These are phyloP conservation scores for Tylopilus plumbeoviolaceoides DNA, from an alignment of 768 basidiomycete genomes.

Conservation along the genomic window DNA sequence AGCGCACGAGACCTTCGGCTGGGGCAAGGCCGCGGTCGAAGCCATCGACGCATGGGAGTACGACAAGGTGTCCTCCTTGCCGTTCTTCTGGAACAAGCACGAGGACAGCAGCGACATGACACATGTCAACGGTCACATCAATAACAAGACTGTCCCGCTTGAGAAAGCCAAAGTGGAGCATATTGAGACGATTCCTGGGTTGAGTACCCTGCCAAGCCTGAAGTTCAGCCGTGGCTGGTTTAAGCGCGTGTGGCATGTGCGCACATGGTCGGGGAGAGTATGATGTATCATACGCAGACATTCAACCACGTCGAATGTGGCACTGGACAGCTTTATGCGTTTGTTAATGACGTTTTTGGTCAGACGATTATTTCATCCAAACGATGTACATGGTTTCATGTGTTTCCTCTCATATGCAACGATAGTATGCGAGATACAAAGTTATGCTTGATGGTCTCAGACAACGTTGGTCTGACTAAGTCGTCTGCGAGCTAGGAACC, in stretches of 20 bases:
- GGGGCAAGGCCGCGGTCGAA: constrained; percentile 67
- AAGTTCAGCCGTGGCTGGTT: constrained; percentile 28
- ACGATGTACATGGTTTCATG: neutral
- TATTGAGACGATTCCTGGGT: constrained; percentile 19
- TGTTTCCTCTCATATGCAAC: neutral
- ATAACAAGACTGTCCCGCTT: neutral
- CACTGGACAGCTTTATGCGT: neutral
- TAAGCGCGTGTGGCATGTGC: constrained; percentile 33
- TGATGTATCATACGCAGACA: constrained; percentile 7
- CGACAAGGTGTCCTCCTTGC: constrained; percentile 25
- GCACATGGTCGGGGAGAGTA: constrained; percentile 19
- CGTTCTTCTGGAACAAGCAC: constrained; percentile 51
- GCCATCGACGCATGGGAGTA: constrained; percentile 61
- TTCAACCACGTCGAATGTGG: constrained; percentile 12
- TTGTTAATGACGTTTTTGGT: neutral
- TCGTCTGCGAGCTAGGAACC: too few relatives aligned
- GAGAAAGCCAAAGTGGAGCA: constrained; percentile 18
- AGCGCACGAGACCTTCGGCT: constrained; percentile 63
- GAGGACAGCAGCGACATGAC: constrained; percentile 33
- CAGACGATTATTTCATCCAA: constrained; percentile 3
- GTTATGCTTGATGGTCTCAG: too few relatives aligned
- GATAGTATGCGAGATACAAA: constrained; percentile 3
- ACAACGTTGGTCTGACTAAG: too few relatives aligned
- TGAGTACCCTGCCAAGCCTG: constrained; percentile 20
- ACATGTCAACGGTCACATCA: constrained; percentile 1